Percentiles rank a stretch among this genome's conserved stretches.
Evolutionary conservation across 169 alveolate genomes (phyloP).

Genomic region (Eimeria acervulina): DNA sequence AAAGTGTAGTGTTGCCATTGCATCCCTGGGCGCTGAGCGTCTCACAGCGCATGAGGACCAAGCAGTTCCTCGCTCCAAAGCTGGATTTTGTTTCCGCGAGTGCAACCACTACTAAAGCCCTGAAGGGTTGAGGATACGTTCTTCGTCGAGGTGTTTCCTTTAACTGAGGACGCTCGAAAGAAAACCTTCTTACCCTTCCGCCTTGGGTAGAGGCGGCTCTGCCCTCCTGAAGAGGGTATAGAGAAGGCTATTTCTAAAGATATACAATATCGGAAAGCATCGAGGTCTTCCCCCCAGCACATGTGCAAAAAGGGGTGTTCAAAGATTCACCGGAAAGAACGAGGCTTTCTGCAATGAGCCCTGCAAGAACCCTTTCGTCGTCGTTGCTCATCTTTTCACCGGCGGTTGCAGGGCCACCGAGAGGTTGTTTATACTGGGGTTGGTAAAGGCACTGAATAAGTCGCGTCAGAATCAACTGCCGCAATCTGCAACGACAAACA

Average conservation of each 20-base stretch:
- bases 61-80: background rate
- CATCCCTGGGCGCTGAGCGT: background rate
- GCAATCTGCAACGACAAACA: conserved; percentile 32
- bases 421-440: conserved; percentile 42
- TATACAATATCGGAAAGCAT: background rate
- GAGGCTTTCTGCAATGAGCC: conserved; percentile 70
- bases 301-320: background rate
- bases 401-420: conserved; percentile 25
- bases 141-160: background rate
- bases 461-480: conserved; percentile 81
- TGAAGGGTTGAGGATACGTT: background rate
- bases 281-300: background rate
- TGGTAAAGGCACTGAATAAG: conserved; percentile 76
- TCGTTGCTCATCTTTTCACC: conserved; percentile 51
- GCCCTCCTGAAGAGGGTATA: background rate
- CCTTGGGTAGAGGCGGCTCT: background rate
- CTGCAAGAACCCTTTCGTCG: conserved; percentile 38
- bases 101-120: background rate
- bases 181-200: background rate
- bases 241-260: background rate
- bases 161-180: background rate
- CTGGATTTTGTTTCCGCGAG: background rate
- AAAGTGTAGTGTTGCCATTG: background rate
- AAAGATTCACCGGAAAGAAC: conserved; percentile 39
- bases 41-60: background rate